These are phyloP conservation scores for Beauveria bassiana DNA, from an alignment of 2,329 filamentous ascomycete genomes.

Conservation along the genomic window DNA sequence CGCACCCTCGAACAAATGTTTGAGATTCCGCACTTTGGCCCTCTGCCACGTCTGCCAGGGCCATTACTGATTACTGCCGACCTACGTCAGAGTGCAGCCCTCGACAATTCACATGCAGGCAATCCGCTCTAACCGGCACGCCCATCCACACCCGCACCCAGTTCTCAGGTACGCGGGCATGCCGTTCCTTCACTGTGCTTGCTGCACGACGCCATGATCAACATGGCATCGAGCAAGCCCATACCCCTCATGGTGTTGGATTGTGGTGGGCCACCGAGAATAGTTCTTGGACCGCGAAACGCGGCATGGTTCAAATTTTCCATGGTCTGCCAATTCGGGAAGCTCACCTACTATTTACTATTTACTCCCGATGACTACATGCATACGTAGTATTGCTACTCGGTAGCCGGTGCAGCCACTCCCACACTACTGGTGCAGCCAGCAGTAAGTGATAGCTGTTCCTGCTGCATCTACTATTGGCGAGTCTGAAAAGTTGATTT, in stretches of 20 bases:
- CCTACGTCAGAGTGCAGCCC: not conserved
- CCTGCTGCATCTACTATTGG: not conserved
- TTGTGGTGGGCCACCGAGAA: not conserved
- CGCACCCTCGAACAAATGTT: not conserved
- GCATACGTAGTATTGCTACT: not conserved
- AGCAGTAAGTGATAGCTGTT: not conserved
- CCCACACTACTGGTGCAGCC: not conserved
- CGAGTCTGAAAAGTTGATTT: not conserved
- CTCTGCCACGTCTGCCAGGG: not conserved
- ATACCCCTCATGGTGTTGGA: not conserved
- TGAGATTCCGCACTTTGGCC: not conserved
- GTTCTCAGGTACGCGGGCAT: not conserved
- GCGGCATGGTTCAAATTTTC: not conserved
- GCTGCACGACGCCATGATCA: not conserved
- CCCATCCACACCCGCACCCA: not conserved
- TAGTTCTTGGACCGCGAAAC: not conserved
- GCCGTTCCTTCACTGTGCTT: not conserved
- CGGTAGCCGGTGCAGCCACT: no score
- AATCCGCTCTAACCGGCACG: not conserved
- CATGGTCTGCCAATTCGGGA: conserved; percentile 2
- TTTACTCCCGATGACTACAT: not conserved
- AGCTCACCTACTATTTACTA: not conserved
- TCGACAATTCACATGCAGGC: not conserved
- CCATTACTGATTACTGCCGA: not conserved
- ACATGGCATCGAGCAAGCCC: not conserved